phyloP scores from a whole-genome alignment of 306 rosid genomes.

The Alnus glutinosa region DNA sequence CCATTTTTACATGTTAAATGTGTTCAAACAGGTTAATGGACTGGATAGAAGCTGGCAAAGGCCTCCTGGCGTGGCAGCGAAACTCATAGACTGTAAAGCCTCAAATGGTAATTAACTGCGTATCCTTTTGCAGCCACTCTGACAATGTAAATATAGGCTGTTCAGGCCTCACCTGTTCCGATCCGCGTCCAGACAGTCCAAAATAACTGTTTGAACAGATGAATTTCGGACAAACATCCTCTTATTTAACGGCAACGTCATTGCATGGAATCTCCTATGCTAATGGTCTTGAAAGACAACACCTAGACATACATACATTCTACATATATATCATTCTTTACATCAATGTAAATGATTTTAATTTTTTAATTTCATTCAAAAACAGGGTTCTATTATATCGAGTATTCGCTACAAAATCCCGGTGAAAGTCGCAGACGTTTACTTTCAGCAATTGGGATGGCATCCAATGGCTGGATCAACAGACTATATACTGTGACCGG shows the following conservation, averaged over 20 bases:
- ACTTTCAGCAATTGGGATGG: constrained; percentile 86
- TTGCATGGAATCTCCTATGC: too few relatives aligned
- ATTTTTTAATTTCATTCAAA: not conserved
- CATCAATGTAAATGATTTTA: not conserved
- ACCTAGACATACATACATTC: too few relatives aligned
- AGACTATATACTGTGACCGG: constrained; percentile 88
- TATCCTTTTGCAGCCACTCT: constrained; percentile 8
- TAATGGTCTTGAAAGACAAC: too few relatives aligned
- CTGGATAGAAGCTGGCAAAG: constrained; percentile 94
- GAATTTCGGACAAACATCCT: too few relatives aligned
- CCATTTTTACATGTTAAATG: not conserved
- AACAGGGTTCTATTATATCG: constrained; percentile 80
- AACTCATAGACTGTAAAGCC: constrained; percentile 66
- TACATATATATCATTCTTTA: not conserved
- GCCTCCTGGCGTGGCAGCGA: constrained; percentile 88
- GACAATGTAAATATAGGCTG: not conserved
- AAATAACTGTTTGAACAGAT: too few relatives aligned
- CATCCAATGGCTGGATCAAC: constrained; percentile 86
- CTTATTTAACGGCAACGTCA: too few relatives aligned
- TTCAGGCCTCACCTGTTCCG: too few relatives aligned
- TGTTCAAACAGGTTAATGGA: constrained; percentile 70
- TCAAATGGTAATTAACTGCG: constrained; percentile 55
- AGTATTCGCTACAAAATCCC: constrained; percentile 71
- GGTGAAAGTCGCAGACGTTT: constrained; percentile 75
- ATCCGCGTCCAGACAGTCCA: too few relatives aligned